Base-by-base conservation (phyloP, 2,329 filamentous ascomycete genomes). In the Trichophaea hybrida region DNA sequence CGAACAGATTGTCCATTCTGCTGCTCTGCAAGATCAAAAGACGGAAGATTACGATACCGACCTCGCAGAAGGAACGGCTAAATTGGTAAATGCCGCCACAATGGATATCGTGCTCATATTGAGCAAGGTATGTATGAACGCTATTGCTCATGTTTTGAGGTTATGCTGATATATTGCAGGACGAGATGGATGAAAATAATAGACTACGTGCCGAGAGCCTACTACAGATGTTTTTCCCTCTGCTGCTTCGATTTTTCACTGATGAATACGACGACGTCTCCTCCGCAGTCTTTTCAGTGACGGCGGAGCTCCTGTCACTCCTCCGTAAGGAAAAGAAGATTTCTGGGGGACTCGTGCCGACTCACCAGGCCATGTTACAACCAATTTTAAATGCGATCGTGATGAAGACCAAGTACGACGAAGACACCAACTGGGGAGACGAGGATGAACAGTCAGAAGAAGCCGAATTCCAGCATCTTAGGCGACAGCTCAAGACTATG, bases 261-360 rank as follows among this genome's bases (percentile, higher is more conserved):
- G 93, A 98, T 72, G 90, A 98, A 71, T 98, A 94, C 72, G 93
- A 98, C 72, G 93, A 98, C 74, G 85, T 98, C 67, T 97, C 93
- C 76, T 94, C 90, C 38, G 93, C 88, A 10, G 88, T 97, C 60
- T 94, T 98, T 63, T 87, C 90, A 24, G 91, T 88, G 40, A 81
- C 97, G 58, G 95, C 88, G 53, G 94, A 98, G 69, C 80, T 97
- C 53, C 80, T 98, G 62, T 89, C 88, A 33, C 91, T 94, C 71
- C 80, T 97, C 65, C 85, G 93, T 59, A 94, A 90, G 72, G 77
- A 89, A 40, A 80, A 84, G 63, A 82, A 80, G 69, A 72, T 74
- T 56, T 79, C 76, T 38, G 76, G 77, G 10, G 77, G 81, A 17
- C 76, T 94, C n/a, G 83, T 86, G 15, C 74, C 78, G 52, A 80